These are phyloP conservation scores for Paecilomyces dactylethromorphus DNA, from an alignment of 2,329 filamentous ascomycete genomes.

Conservation along the genomic window DNA sequence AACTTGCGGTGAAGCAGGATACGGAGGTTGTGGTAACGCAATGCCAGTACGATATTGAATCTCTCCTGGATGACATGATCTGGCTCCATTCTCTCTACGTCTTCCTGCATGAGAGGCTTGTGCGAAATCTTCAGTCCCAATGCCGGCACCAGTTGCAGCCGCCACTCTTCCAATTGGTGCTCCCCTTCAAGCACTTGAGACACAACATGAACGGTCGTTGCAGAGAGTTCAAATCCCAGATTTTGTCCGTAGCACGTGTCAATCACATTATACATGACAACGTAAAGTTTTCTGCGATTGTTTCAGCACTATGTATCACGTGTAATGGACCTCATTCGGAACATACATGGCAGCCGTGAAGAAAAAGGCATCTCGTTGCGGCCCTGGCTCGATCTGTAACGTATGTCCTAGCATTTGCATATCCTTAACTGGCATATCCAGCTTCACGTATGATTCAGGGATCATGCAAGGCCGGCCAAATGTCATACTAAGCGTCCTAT, in stretches of 20 bases:
- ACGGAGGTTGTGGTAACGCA: constrained; percentile 37
- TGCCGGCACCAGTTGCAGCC: constrained; percentile 21
- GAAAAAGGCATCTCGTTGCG: constrained; percentile 9
- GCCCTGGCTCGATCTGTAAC: constrained; percentile 3
- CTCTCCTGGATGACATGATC: constrained; percentile 15
- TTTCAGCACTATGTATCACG: neutral
- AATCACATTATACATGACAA: constrained; percentile 27
- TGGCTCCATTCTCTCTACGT: constrained; percentile 3
- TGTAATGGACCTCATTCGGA: neutral
- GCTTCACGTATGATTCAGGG: constrained; percentile 37
- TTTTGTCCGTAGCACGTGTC: constrained; percentile 41
- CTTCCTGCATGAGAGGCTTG: constrained; percentile 8
- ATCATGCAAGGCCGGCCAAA: constrained; percentile 45
- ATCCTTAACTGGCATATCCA: constrained; percentile 26
- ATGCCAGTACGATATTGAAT: constrained; percentile 38
- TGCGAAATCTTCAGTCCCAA: constrained; percentile 20
- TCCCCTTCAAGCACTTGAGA: constrained; percentile 33
- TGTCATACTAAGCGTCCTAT: constrained; percentile 45
- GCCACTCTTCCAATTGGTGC: constrained; percentile 34
- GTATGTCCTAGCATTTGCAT: constrained; percentile 2
- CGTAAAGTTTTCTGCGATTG: constrained; percentile 19
- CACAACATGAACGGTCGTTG: constrained; percentile 19
- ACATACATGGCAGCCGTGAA: constrained; percentile 19
- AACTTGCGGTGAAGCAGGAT: constrained; percentile 38
- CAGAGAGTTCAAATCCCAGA: constrained; percentile 26